Evolutionary conservation across 805 yeast species (phyloP), one percentile per base, ranked within the genome.

Genomic region (Yamadazyma laniorum): DNA sequence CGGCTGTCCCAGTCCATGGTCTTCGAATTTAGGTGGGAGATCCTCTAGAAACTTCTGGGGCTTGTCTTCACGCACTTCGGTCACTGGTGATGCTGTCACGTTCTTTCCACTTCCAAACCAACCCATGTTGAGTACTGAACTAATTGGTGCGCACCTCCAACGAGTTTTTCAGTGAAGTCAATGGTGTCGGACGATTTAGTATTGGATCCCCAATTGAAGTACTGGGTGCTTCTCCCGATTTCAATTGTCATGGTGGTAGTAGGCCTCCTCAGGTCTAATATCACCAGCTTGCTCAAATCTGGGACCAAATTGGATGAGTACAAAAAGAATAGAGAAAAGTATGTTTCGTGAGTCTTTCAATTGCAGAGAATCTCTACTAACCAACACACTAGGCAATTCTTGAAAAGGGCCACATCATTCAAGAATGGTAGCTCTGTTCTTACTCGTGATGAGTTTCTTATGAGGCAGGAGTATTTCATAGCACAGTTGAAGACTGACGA

Each of bases 171-270:
- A 15, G 29, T 18, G 9, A 31, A 31, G 16, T 18, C 17, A 17
- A 16, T 22, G 23, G 37, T 37, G 32, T n/a, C 36, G 12, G 52
- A 52, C 23, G 70, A 65, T 32, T 55, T 65, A 25, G 37, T 80
- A 12, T 65, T 91, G 32, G 98, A 91, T 55, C 95, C 96, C 4
- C 75, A 77, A 37, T 69, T 93, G 44, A 82, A 85, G 56, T 75
- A 80, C 51, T 91, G 98, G 97, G 98, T 89, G 21, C 67, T 93
- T 13, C 59, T 88, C 25, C 99, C 99, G 17, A 90, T 93, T 30
- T 79, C 95, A 5, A 56, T 84, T 15, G 95, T 89, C 15, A 89
- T 93, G 95, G 82, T 93, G 8, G 62, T 90, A 40, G 88, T 88
- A 4, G 96, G 96, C 6, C 59, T 91, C 14, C 59, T 88, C 18